phyloP scores from a whole-genome alignment of 2,329 filamentous ascomycete genomes.

The Aspergillus candidus region DNA sequence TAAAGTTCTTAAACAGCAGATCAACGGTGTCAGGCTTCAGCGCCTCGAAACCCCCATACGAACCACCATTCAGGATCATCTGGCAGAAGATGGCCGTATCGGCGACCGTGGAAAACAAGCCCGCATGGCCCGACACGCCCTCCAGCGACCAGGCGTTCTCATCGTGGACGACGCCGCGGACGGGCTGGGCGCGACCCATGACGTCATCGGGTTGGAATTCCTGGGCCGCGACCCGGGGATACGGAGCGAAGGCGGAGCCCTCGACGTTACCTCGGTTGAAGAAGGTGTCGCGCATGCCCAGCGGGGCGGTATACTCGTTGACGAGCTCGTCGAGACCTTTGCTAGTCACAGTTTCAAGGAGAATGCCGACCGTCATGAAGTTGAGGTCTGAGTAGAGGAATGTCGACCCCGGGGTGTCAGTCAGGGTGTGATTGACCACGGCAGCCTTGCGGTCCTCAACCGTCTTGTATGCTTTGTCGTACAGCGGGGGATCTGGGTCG shows the following conservation, averaged over 20 bases:
- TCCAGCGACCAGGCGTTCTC: constrained; percentile 32
- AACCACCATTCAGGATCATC: constrained; percentile 36
- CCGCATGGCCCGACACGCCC: constrained; percentile 33
- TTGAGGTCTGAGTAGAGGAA: constrained; percentile 33
- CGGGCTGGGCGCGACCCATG: constrained; percentile 32
- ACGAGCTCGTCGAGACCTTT: constrained; percentile 22
- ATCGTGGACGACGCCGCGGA: constrained; percentile 35
- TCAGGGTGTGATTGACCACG: constrained; percentile 22
- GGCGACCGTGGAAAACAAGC: constrained; percentile 29
- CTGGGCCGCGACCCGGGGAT: constrained; percentile 24
- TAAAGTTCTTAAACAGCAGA: constrained; percentile 31
- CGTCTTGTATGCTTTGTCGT: constrained; percentile 16
- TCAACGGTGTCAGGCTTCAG: constrained; percentile 25
- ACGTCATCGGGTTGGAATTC: constrained; percentile 30
- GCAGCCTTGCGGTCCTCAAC: constrained; percentile 20
- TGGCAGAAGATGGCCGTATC: constrained; percentile 30
- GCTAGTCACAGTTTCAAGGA: constrained; percentile 26
- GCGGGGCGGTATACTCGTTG: constrained; percentile 16
- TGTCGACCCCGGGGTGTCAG: constrained; percentile 20
- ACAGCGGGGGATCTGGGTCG: constrained; percentile 24
- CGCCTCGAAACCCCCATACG: constrained; percentile 25
- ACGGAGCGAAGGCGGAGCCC: constrained; percentile 16
- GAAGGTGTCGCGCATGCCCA: constrained; percentile 28
- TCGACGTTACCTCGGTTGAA: constrained; percentile 31
- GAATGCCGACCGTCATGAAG: constrained; percentile 28